Evolutionary conservation across 495 filamentous ascomycete genomes (phyloP), one percentile per base, ranked within the genome.

Genomic region (Cetradonia linearis): DNA sequence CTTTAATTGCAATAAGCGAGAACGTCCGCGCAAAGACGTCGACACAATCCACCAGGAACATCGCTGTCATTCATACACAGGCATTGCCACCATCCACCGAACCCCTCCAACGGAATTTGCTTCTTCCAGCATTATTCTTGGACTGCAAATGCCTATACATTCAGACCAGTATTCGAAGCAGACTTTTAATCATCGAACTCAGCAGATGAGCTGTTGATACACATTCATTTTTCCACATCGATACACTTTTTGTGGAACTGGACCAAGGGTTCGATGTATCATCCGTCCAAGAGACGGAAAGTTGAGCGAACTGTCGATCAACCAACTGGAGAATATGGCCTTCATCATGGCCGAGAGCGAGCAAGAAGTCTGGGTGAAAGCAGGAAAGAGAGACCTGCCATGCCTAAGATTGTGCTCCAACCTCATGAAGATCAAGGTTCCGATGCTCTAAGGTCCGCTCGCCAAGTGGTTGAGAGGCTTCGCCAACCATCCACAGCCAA

Each of bases 21-120:
- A 23, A 48, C 61, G 60, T 66, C 66, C 66, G 63, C 66, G 55
- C 66, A 60, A 37, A 64, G 63, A 65, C 66, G 59, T 58, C 30
- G 16, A 34, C 48, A 54, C 59, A 46, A 55, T 64, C 34, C 49
- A 46, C 31, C 16, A 50, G 20, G 11, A 44, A 52, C 53, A 63
- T 14, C 37, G 56, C 37, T 44, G 13, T 62, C 50, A 55, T 53
- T 60, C 34, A 59, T 50, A 48, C 46, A 46, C 27, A 11, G 40
- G 36, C 50, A 54, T 25, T 34, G 28, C 30, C 28, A 25, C 38
- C 48, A 59, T 57, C 31, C 56, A 30, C 33, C 20, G 52, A 42
- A 46, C 38, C 42, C 37, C 14, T 55, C 38, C 36, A 2, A 28
- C 3, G 36, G 6, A 55, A 4, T 33, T 40, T 30, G 25, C n/a